Base-by-base conservation (phyloP, 495 filamentous ascomycete species). In the Pseudevernia furfuracea region DNA sequence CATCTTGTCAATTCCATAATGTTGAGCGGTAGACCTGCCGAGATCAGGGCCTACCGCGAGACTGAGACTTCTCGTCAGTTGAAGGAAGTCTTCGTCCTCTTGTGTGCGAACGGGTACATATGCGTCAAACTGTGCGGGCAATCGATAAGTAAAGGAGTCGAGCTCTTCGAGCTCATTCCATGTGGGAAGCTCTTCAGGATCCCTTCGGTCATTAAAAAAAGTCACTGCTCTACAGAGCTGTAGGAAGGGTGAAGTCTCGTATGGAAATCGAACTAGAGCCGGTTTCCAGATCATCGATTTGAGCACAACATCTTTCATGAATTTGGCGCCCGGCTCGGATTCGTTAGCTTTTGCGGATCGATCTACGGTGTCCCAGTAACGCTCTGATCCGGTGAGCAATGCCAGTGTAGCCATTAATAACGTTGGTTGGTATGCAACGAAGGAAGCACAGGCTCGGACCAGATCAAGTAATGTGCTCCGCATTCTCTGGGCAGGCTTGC, bases 221-320 rank as follows among this genome's bases (percentile, higher is more conserved):
- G 74, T 73, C 8, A 90, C 65, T 25, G 84, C 83, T 57, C 82
- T 81, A 60, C 81, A 84, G 48, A 91, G 71, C 60, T 82, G 82
- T 60, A 96, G 67, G 66, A 97, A 89, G 6, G 94, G 91, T n/a
- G 84, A 71, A 30, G 87, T 84, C 74, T 98, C 94, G 73, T 89
- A 91, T 1, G 94, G 94, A 74, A 91, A 97, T 53, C 93, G 85
- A 60, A 81, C 81, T 28, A 84, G 81, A 3, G 94, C 84, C 63
- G 3, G 94, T 84, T 63, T 82, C 76, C 28, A 76, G 73, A 43
- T 91, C 81, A 60, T 89, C 80, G 32, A 71, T 74, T 25, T 77
- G 74, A 91, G 72, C 4, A 76, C 59, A 12, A 78, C 70, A 62
- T 90, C 83, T 19, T 79, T 76, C 32, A 85, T 72, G 66, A 87